These are phyloP conservation scores for Paecilomyces sp. DNA, from an alignment of 2,329 filamentous ascomycete genomes.

Conservation along the genomic window DNA sequence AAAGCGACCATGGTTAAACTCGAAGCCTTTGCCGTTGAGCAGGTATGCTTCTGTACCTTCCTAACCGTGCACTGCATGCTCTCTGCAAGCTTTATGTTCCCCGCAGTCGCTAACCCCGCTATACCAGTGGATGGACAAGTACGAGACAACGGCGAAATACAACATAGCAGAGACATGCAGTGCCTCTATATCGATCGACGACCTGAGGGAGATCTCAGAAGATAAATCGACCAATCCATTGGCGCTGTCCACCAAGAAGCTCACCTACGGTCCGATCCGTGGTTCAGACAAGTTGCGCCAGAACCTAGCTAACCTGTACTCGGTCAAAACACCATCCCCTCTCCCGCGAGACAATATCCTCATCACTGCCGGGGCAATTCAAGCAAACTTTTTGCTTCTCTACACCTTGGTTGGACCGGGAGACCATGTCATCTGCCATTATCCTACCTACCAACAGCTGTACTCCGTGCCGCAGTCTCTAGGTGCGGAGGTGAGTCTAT, in stretches of 20 bases:
- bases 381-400: conserved; percentile 74
- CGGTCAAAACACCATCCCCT: conserved; percentile 43
- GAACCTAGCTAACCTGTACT: conserved; percentile 60
- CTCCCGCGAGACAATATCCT: conserved; percentile 58
- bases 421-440: conserved; percentile 80
- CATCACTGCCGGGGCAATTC: conserved; percentile 72
- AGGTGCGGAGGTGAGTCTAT: conserved; percentile 70
- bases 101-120: not conserved
- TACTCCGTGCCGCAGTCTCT: conserved; percentile 68
- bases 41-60: conserved; percentile 38
- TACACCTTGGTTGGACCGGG: conserved; percentile 65
- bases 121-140: conserved; percentile 54
- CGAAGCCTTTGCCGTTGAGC: conserved; percentile 53
- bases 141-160: conserved; percentile 47
- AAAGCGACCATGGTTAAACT: conserved; percentile 31
- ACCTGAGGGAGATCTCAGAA: conserved; percentile 46
- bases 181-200: conserved; percentile 48
- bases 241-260: conserved; percentile 47
- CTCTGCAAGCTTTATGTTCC: not conserved
- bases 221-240: conserved; percentile 43
- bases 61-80: not conserved
- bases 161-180: conserved; percentile 53
- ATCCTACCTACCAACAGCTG: conserved; percentile 81
- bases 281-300: conserved; percentile 58
- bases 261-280: conserved; percentile 68